phyloP scores from a whole-genome alignment of 352 stramenopile genomes.

The Albugo candida region DNA sequence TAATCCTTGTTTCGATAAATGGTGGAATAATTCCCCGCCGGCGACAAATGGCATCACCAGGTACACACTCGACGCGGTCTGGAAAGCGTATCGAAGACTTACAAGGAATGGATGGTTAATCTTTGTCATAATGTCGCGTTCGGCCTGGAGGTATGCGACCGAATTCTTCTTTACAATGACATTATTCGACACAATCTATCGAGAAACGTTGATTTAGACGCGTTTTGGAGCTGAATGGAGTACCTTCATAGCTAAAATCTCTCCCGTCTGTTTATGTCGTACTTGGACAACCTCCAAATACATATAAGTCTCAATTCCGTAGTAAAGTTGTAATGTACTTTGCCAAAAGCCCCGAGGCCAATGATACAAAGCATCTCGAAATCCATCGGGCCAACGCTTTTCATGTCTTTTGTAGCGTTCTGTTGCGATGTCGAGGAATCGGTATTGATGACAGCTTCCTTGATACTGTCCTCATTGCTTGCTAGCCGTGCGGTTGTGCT shows the following conservation, averaged over 20 bases:
- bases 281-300: conserved; percentile 54
- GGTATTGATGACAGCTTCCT: too few relatives aligned
- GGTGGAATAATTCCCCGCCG: conserved; percentile 48
- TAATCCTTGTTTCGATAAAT: conserved; percentile 35
- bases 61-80: conserved; percentile 64
- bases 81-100: conserved; percentile 59
- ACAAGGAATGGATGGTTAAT: conserved; percentile 74
- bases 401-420: too few relatives aligned
- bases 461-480: too few relatives aligned
- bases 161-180: conserved; percentile 76
- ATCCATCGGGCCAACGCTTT: conserved; percentile 32
- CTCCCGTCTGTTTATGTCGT: conserved; percentile 38
- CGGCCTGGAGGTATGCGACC: conserved; percentile 48
- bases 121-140: conserved; percentile 77
- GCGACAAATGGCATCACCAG: conserved; percentile 64
- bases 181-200: conserved; percentile 65
- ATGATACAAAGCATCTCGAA: conserved; percentile 74
- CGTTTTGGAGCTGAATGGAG: not conserved
- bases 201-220: not conserved
- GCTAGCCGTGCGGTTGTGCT: too few relatives aligned
- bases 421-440: too few relatives aligned
- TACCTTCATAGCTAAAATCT: conserved; percentile 76
- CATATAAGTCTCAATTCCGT: not conserved
- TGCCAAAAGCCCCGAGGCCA: conserved; percentile 66
- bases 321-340: conserved; percentile 11